Evolutionary conservation across 2,329 filamentous ascomycete species (phyloP).

Genomic region (Mycosphaerella sp.): DNA sequence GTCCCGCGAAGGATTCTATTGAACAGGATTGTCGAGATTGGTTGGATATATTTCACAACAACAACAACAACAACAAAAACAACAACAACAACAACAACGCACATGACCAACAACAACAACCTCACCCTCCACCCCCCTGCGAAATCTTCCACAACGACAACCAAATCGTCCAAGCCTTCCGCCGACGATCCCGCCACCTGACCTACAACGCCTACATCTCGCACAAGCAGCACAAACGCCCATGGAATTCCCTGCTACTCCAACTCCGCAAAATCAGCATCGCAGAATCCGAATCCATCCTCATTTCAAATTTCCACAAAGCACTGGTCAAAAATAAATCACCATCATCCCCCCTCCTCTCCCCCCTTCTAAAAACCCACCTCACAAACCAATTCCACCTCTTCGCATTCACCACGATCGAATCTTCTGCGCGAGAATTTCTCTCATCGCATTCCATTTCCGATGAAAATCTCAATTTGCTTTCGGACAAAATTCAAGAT

Average conservation of each 20-base stretch:
- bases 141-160: slow-evolving; percentile 34
- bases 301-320: slow-evolving; percentile 43
- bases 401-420: slow-evolving; percentile 45
- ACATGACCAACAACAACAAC: slow-evolving; percentile 26
- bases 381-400: slow-evolving; percentile 43
- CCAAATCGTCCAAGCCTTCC: slow-evolving; percentile 41
- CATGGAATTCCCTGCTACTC: slow-evolving; percentile 44
- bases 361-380: slow-evolving; percentile 28
- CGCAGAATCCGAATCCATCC: slow-evolving; percentile 46
- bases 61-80: slow-evolving; percentile 20
- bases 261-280: slow-evolving; percentile 38
- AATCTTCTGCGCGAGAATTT: slow-evolving; percentile 42
- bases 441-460: slow-evolving; percentile 40
- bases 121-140: slow-evolving; percentile 21
- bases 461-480: slow-evolving; percentile 36
- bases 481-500: slow-evolving; percentile 40
- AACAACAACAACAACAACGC: slow-evolving; percentile 13
- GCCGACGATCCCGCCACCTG: slow-evolving; percentile 41
- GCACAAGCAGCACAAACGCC: slow-evolving; percentile 41
- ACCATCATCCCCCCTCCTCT: slow-evolving; percentile 26
- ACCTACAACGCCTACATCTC: slow-evolving; percentile 40
- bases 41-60: slow-evolving; percentile 23
- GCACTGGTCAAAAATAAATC: slow-evolving; percentile 22
- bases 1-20: slow-evolving; percentile 34
- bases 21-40: slow-evolving; percentile 39